A percentile compares a stretch with the other conserved stretches of the same genome.
phyloP scores from a whole-genome alignment of 2,329 filamentous ascomycete species.

The Cadophora luteo-olivacea region DNA sequence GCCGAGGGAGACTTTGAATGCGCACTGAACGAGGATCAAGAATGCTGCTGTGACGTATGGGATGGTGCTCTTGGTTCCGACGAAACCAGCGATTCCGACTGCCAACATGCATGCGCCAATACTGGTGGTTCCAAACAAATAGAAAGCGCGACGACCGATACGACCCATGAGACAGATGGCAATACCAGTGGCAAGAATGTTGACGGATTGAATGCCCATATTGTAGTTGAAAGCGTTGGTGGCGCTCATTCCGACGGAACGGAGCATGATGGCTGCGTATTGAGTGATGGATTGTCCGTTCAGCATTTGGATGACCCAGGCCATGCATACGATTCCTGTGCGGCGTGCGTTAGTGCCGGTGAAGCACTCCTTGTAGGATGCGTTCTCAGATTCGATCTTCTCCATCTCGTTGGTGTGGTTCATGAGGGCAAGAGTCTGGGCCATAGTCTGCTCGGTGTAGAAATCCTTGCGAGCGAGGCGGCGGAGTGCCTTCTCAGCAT shows the following conservation, averaged over 20 bases:
- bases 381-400: slow-evolving; percentile 18
- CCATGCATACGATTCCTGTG: slow-evolving; percentile 17
- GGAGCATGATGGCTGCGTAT: slow-evolving; percentile 15
- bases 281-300: slow-evolving; percentile 12
- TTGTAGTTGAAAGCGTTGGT: slow-evolving; percentile 19
- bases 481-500: slow-evolving; percentile 38
- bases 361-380: slow-evolving; percentile 11
- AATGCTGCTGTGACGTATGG: slow-evolving; percentile 1
- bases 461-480: slow-evolving; percentile 28
- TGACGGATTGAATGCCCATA: slow-evolving; percentile 18
- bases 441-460: slow-evolving; percentile 7
- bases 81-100: slow-evolving; percentile 11
- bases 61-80: not conserved
- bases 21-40: slow-evolving; percentile 13
- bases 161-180: not conserved
- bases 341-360: slow-evolving; percentile 19
- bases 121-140: slow-evolving; percentile 3
- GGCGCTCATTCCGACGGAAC: slow-evolving; percentile 12
- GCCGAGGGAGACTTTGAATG: slow-evolving; percentile 15
- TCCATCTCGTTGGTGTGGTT: slow-evolving; percentile 21
- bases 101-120: slow-evolving; percentile 15
- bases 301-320: slow-evolving; percentile 18
- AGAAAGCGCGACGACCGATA: slow-evolving; percentile 15
- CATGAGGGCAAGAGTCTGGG: slow-evolving; percentile 12
- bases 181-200: slow-evolving; percentile 5